Evolutionary conservation across 352 stramenopile species (phyloP), one percentile per base, ranked within the genome.

Genomic region (Labyrinthula sp.): DNA sequence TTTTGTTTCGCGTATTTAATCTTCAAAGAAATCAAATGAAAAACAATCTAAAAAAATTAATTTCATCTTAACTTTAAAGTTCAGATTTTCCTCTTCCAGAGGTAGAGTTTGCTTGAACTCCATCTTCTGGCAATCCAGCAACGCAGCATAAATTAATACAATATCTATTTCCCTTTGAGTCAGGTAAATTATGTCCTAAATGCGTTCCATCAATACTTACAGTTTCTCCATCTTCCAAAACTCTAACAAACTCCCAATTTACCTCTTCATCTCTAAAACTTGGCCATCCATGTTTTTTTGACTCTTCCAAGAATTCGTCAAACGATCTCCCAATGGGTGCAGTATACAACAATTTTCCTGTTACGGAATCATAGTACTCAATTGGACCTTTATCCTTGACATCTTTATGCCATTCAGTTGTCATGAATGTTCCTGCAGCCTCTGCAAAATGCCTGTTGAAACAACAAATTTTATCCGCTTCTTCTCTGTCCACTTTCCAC

Each of bases 141-240:
- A 82, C 57, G 21, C 47, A 69, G 2, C 79, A 68, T 12, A 84
- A 49, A 45, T 84, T 81, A 34, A 84, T 82, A 39, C 73, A 84
- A 40, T 81, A 84, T n/a, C 73, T 47, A 48, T 79, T 79, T 30
- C 67, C 68, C 25, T 65, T 71, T 10, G 17, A 3, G 50, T 79
- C 69, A 0, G 69, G 72, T 17, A 82, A 29, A 49, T 77, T 77
- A 41, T 78, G 68, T 22, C 69, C 69, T n/a, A 77, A 48, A 57
- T 77, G 69, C 10, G 66, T 74, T 8, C 69, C 69, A 49, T 59
- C 55, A 0, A 65, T 36, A 30, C 45, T 66, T 9, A 84, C 73
- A 20, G 60, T 68, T 52, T 84, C 73, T 22, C 70, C 70, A 31
- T 61, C 65, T 14, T 54, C 62, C 27, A 84, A 47, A 9, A 75